Conservation (phyloP, 139 green algal genomes). For the Pleodorina starrii region DNA sequence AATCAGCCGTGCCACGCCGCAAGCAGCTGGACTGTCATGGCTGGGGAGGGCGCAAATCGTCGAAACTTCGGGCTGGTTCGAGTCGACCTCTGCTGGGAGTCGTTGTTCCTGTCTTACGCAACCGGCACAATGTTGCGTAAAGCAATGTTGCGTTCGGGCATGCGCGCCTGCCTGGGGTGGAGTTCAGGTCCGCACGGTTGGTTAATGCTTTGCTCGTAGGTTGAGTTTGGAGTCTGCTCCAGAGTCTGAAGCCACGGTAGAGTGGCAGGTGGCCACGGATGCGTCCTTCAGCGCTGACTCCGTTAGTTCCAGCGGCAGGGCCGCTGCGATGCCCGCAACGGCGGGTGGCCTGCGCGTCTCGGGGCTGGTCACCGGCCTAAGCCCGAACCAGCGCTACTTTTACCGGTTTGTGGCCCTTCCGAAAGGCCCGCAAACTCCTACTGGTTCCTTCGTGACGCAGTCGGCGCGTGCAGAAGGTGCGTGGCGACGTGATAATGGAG, state of each 20-base stretch:
- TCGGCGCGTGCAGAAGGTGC: background rate
- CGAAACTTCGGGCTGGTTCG: no score
- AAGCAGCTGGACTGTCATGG: no score
- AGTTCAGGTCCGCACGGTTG: no score
- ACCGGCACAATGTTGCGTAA: no score
- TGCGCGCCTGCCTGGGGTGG: no score
- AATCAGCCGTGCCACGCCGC: no score
- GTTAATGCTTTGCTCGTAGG: no score
- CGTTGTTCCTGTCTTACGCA: no score
- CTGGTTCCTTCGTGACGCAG: background rate
- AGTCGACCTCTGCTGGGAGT: no score
- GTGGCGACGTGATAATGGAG: background rate
- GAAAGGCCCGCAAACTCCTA: background rate
- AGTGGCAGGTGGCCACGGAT: background rate
- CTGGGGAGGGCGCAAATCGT: no score
- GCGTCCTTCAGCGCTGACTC: background rate
- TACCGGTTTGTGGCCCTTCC: background rate
- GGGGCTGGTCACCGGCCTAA: background rate
- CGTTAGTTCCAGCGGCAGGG: background rate
- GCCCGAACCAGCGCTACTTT: background rate
- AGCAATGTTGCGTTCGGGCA: no score
- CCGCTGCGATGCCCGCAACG: background rate
- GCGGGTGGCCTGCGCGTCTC: background rate
- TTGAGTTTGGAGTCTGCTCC: background rate
- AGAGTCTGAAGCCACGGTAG: background rate